Evolutionary conservation across 2,329 filamentous ascomycete species (phyloP).

Genomic region (Sphaceloma murrayae): DNA sequence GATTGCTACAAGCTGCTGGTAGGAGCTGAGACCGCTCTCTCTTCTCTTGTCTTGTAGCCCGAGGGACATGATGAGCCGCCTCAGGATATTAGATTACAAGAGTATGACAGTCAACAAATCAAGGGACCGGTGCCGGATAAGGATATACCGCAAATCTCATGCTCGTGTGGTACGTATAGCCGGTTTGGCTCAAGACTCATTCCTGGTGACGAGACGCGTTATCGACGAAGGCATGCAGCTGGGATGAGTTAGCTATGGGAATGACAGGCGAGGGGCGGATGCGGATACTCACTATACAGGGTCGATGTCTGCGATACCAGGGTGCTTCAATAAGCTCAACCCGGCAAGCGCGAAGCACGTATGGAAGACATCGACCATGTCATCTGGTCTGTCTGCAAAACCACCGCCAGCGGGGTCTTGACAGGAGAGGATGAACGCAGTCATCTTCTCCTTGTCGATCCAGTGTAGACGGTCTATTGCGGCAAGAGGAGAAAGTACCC

Average conservation of each 20-base stretch:
- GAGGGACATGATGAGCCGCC: conserved; percentile 28
- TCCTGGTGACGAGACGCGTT: not conserved
- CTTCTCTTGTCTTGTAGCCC: conserved; percentile 66
- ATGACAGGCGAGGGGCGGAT: too few relatives aligned
- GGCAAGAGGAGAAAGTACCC: conserved; percentile 83
- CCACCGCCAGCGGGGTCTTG: conserved; percentile 81
- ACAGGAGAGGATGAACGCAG: conserved; percentile 72
- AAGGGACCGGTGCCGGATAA: too few relatives aligned
- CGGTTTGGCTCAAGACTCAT: too few relatives aligned
- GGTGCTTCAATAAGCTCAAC: conserved; percentile 70
- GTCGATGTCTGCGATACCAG: conserved; percentile 70
- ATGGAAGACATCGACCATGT: conserved; percentile 97
- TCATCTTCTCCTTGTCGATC: conserved; percentile 77
- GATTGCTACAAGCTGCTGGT: too few relatives aligned
- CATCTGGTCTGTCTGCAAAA: conserved; percentile 78
- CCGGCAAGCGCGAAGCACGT: conserved; percentile 84
- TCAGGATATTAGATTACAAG: conserved; percentile 64
- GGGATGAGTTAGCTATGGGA: not conserved
- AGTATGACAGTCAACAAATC: conserved; percentile 32
- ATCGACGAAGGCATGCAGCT: conserved; percentile 13
- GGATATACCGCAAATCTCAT: too few relatives aligned
- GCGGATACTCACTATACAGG: conserved; percentile 67
- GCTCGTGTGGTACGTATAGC: too few relatives aligned
- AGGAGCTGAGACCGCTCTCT: too few relatives aligned
- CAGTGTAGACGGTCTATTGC: conserved; percentile 85